Conservation (phyloP, 2,329 filamentous ascomycete genomes). For the Botrytis pseudocinerea region DNA sequence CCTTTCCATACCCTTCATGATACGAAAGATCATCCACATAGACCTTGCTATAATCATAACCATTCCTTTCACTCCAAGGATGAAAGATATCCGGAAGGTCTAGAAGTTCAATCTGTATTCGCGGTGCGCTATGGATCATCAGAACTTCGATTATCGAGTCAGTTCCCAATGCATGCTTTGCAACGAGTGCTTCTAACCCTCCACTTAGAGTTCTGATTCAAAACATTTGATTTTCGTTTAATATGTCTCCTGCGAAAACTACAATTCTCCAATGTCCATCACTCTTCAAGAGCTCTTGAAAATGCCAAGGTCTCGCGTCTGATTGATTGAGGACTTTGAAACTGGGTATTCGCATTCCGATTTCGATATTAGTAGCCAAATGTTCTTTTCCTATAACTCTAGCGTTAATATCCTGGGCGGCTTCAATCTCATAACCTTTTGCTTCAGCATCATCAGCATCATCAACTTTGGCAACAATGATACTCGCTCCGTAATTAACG, state of each 20-base stretch:
- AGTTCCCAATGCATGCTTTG: slow-evolving; percentile 45
- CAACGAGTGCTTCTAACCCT: slow-evolving; percentile 48
- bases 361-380: slow-evolving; percentile 36
- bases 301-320: slow-evolving; percentile 54
- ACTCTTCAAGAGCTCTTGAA: slow-evolving; percentile 57
- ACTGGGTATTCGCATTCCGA: slow-evolving; percentile 60
- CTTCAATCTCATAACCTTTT: slow-evolving; percentile 51
- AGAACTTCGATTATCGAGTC: slow-evolving; percentile 59
- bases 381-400: slow-evolving; percentile 53
- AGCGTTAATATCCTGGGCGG: slow-evolving; percentile 46
- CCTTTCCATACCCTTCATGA: slow-evolving; percentile 52
- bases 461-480: slow-evolving; percentile 56
- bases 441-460: slow-evolving; percentile 45
- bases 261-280: slow-evolving; percentile 60
- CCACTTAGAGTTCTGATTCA: slow-evolving; percentile 51
- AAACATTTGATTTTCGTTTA: slow-evolving; percentile 45
- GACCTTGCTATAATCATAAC: slow-evolving; percentile 59
- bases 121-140: slow-evolving; percentile 57
- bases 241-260: slow-evolving; percentile 62
- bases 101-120: slow-evolving; percentile 51
- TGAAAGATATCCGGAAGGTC: slow-evolving; percentile 53
- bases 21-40: slow-evolving; percentile 56
- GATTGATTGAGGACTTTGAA: slow-evolving; percentile 61
- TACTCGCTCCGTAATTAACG: slow-evolving; percentile 59
- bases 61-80: slow-evolving; percentile 48